Evolutionary conservation across 2,329 filamentous ascomycete species (phyloP), one percentile per base, ranked within the genome.

Genomic region (Falciphora oryzae): DNA sequence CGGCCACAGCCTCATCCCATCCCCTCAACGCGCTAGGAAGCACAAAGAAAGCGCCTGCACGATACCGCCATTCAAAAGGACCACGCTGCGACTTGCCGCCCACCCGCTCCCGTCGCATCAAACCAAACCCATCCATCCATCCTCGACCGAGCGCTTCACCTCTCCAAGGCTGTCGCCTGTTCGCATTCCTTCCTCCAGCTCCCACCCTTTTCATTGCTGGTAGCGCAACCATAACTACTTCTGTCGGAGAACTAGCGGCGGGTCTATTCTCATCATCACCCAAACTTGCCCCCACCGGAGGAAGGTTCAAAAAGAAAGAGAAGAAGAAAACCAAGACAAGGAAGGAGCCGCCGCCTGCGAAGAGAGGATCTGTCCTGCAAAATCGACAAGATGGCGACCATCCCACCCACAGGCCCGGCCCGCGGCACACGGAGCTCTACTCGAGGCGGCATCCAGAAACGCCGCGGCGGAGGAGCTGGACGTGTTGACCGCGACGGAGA

Each of bases 401-500:
- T 73, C 35, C 74, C 75, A 62, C 70, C 72, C 2, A 71, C 68
- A 5, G 72, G 71, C 27, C 70, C 72, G 61, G 28, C 65, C 53
- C 69, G 69, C 63, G 60, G 53, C 25, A 66, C 70, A 22, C 68
- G 69, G 63, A 67, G 67, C 62, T 66, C 66, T 0, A 65, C 67
- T 25, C 65, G 67, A 22, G 80, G 80, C 50, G 84, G 84, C 35
- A 81, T 86, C 64, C 75, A 77, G 27, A 86, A 85, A 72, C 80
- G 80, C 61, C 80, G 79, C 56, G 73, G 71, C 14, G 73, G 73
- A 57, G 68, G 70, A 27, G 64, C 71, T 4, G 69, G 71, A 4
- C 79, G 76, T 66, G 72, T 79, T 61, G 85, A 87, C 69, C 76
- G 78, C 63, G 85, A 87, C 76, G 85, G 85, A 38, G 85, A 87